Base-by-base conservation (phyloP, 805 yeast species). In the Yarrowia sp. region DNA sequence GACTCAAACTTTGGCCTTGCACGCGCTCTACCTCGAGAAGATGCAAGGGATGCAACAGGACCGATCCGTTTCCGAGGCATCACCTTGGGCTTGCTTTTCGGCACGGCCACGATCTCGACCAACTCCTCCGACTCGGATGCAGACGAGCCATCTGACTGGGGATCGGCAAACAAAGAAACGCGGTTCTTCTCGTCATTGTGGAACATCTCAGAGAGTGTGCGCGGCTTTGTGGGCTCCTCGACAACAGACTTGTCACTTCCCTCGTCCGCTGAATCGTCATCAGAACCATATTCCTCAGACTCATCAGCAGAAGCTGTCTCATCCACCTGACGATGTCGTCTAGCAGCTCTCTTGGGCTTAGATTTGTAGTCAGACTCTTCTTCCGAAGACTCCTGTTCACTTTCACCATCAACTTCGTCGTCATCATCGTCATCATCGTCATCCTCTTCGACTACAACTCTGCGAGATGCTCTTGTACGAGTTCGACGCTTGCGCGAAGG, bases 81-180 rank as follows among this genome's bases (percentile, higher is more conserved):
- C 33, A 24, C 34, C 12, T 24, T 30, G 38, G 52, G 19, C 10
- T 47, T 9, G 12, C 8, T 47, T 14, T 34, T 50, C 5, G 55
- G 55, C 20, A 50, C 55, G 0, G 55, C 55, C 55, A 50, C 55
- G 6, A 50, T 50, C 24, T 50, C 55, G 15, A n/a, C 40, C 8
- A 17, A 30, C 8, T 20, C 33, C 7, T 47, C 52, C 14, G 52
- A 47, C 19, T 47, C 52, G 3, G 52, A 46, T 3, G 39, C 53
- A 9, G 52, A 47, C 1, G 52, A 47, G 14, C 17, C 24, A 17
- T 47, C 38, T 4, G 53, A 24, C 3, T 10, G 39, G 12, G 53
- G 34, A 6, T 10, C 19, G 24, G 40, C 33, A 33, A 50, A 50
- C 10, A 50, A 6, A 2, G 55, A 50, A 4, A 34, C 55, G 8